Base-by-base conservation (phyloP, 2,329 filamentous ascomycete species). In the Colletotrichum cordylinicola region DNA sequence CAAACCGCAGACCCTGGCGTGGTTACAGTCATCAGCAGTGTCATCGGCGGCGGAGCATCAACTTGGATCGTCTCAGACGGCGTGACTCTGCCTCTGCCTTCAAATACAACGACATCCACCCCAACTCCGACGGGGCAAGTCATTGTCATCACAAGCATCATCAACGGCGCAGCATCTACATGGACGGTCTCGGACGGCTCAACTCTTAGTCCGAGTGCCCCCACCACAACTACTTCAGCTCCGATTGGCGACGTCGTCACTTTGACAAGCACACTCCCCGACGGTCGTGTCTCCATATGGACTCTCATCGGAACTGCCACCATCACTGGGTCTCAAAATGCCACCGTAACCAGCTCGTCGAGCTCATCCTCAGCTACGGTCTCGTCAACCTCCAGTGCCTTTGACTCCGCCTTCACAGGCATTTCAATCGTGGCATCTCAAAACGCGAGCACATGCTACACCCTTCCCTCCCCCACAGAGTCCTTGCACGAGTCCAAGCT, bases 401-500 rank as follows among this genome's bases (percentile, higher is more conserved):
- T 65, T 5, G 60, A 56, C n/a, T 67, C 76, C 6, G 39, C 76
- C 27, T 78, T 78, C 48, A 75, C 71, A 1, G 58, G 72, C 4
- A 70, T 78, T 33, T 67, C 71, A 1, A 27, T 78, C 33, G 27
- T 65, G 8, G 75, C 37, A 6, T 58, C 56, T 2, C 52, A 60
- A 4, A 74, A 72, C 16, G 75, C 71, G 2, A 75, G 43, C 13
- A 68, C 58, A 37, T 78, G 77, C 66, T 75, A 77, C n/a, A 21
- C 33, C 3, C 64, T 73, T 4, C 77, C 75, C 2, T 39, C 24
- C 1, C 67, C 77, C 0, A 67, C 55, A 4, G 43, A 67, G 9
- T 67, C 65, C 68, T 79, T 15, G 70, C 80, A 27, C 77, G 84
- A 48, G 79, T 75, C 83, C 0, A 69, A 81, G 6, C 65, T 86